Evolutionary conservation across 768 basidiomycete genomes (phyloP), one percentile per base, ranked within the genome.

Genomic region (Gloeopeniophorella convolvens): DNA sequence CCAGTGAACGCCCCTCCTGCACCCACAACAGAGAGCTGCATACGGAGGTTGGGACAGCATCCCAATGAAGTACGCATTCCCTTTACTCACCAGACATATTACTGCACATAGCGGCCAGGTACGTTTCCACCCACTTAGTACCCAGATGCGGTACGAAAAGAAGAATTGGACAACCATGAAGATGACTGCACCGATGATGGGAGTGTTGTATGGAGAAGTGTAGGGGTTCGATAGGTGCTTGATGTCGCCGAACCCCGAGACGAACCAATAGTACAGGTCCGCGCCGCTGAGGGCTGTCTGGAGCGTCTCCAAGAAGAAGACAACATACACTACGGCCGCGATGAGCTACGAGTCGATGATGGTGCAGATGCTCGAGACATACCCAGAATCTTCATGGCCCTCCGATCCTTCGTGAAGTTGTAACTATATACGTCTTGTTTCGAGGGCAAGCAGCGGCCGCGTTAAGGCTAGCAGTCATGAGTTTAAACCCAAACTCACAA

Each of bases 231-330:
- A 40, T 4, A 67, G 58, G 21, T 51, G 48, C 1, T n/a, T 31
- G 21, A 66, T 33, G 42, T 67, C 54, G 1, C 65, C 66, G 30
- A 60, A 66, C 16, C 64, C 62, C 2, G 59, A 34, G 16, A 35
- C 61, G 49, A 60, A 66, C 60, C 62, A 63, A 47, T 62, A 60
- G 37, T 58, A 62, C 8, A 57, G 45, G 50, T 67, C 66, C 1
- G 53, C 61, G 18, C 59, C 61, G 32, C 36, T 56, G 30, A 67
- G 54, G 4, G 40, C 47, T 11, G 59, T 56, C 51, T 67, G 66
- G 6, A 59, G 12, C 0, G 59, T 53, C 50, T 65, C 64, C 15
- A 60, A 15, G 1, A 60, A n/a, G 35, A 64, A 61, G 9, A 65
- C 31, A 34, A 30, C n/a, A 37, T 55, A 60, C 1, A 66, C 66